A percentile compares a stretch with the other conserved stretches of the same genome.
Evolutionary conservation across 176 grass and related monocot species (phyloP).

Genomic region (Aegilops bicornis): DNA sequence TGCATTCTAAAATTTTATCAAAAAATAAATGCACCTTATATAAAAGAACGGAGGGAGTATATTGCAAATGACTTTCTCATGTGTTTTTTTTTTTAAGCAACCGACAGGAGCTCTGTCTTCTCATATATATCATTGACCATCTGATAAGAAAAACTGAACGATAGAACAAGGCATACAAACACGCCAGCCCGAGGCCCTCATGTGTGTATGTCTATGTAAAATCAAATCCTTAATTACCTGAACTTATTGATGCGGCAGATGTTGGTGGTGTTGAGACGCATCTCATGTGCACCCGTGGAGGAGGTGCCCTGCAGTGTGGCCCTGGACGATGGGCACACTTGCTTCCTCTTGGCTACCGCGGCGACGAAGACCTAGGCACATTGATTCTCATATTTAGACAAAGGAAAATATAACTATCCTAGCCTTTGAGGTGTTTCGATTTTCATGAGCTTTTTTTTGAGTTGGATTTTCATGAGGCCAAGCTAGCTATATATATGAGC

Average conservation of each 20-base stretch:
- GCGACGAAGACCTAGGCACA: slow-evolving; percentile 60
- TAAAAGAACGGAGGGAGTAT: too few relatives aligned
- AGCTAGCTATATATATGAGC: not conserved
- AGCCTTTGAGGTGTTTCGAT: not conserved
- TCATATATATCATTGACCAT: too few relatives aligned
- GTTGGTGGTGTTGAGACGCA: slow-evolving; percentile 17
- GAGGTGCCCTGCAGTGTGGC: slow-evolving; percentile 11
- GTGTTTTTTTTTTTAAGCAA: not conserved
- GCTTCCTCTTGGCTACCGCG: slow-evolving; percentile 75
- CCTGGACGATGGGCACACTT: slow-evolving; percentile 71
- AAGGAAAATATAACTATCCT: not conserved
- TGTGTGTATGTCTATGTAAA: too few relatives aligned
- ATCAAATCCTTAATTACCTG: slow-evolving; percentile 28
- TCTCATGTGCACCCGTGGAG: not conserved
- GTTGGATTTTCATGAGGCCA: too few relatives aligned
- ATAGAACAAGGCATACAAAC: too few relatives aligned
- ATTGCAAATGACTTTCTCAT: not conserved
- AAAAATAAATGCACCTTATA: too few relatives aligned
- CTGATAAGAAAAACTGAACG: too few relatives aligned
- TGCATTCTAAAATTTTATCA: too few relatives aligned
- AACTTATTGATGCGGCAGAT: slow-evolving; percentile 58
- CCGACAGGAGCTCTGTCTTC: not conserved
- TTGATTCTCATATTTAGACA: not conserved
- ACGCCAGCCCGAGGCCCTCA: too few relatives aligned
- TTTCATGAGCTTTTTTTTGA: not conserved